Base-by-base conservation (phyloP, 352 stramenopile species). In the Globisporangium rhizosaccharum region DNA sequence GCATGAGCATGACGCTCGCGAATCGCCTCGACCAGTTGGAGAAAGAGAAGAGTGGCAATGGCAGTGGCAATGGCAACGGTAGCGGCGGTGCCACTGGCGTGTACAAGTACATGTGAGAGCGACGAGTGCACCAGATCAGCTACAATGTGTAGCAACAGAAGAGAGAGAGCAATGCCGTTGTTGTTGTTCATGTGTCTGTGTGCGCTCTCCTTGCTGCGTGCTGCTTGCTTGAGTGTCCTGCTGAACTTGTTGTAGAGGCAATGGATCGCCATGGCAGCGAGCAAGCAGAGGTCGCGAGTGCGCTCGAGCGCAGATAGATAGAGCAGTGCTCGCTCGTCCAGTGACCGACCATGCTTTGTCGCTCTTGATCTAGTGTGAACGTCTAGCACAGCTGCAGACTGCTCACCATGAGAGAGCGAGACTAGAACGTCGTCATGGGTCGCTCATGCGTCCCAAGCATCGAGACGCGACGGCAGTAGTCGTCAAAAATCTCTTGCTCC, bases 1-100 rank as follows among this genome's bases (percentile, higher is more conserved):
- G n/a, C 8, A 54, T 68, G 64, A 23, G 52, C 20, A 67, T 79
- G 36, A 68, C 77, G 18, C 78, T 91, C 37, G 78, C 75, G 53
- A 89, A 74, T 68, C 87, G 86, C 53, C 72, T 91, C 8, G 82
- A 91, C 61, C 77, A 88, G 49, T 66, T 91, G 51, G 82, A 91
- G 51, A 85, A 88, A 57, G 77, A 89, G 50, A 85, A 75, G 59
- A 71, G 52, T 55, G 55, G 44, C n/a, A 49, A n/a, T 25, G 44
- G 44, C 20, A 15, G 44, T 49, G 20, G 44, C 44, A 49, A 25
- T 49, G 20, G 44, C 44, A 49, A 25, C 20, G 44, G 44, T 15
- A 25, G 20, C n/a, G 20, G 44, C 20, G 44, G 18, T 14, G 33
- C 6, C 33, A 49, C 15, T 9, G 44, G 66, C 44, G 62, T 51